Evolutionary conservation across 345 rosid species (phyloP).

Genomic region (Euclidium syriacum): DNA sequence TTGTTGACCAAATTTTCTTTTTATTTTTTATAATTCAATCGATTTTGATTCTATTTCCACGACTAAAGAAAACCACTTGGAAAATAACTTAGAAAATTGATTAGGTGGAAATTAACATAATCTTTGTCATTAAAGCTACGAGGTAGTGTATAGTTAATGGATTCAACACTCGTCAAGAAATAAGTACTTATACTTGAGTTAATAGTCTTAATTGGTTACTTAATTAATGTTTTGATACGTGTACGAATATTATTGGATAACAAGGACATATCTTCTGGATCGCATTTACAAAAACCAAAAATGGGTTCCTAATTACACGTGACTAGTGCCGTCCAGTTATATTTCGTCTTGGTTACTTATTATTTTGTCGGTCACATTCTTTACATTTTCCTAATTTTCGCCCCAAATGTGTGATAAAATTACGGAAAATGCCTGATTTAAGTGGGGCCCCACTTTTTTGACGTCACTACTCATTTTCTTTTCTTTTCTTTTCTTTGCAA

Average conservation of each 20-base stretch:
- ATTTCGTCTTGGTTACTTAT: neutral
- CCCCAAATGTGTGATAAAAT: constrained; percentile 13
- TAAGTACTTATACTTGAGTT: neutral
- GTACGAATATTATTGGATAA: neutral
- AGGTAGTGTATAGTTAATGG: neutral
- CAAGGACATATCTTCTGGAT: neutral
- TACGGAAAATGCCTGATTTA: neutral
- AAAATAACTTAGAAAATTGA: neutral
- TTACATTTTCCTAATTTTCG: constrained; percentile 3
- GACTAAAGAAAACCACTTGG: neutral
- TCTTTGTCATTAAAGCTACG: neutral
- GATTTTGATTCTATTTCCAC: neutral
- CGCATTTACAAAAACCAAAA: neutral
- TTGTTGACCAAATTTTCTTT: neutral
- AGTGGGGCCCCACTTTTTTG: neutral
- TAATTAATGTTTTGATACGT: neutral
- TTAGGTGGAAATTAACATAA: neutral
- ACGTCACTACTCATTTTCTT: neutral
- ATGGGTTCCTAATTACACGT: neutral
- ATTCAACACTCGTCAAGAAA: neutral
- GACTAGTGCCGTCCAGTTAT: constrained; percentile 22
- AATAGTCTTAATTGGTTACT: neutral
- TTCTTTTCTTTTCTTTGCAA: neutral
- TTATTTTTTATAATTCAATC: neutral
- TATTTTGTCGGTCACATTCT: constrained; percentile 13